Base-by-base conservation (phyloP, 768 basidiomycete species). In the Suillus variegatus region DNA sequence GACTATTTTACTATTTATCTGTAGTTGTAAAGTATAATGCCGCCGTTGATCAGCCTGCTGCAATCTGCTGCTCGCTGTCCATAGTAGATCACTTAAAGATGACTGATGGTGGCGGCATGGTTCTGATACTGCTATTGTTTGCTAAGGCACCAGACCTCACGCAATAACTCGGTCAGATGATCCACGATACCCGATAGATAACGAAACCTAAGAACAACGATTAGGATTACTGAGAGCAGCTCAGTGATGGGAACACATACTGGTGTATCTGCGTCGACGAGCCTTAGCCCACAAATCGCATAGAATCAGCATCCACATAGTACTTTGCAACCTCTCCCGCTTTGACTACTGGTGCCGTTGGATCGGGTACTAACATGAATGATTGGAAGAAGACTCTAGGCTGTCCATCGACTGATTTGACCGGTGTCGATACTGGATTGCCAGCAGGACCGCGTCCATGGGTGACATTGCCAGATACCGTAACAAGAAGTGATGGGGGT, bases 371-470 rank as follows among this genome's bases (percentile, higher is more conserved):
- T 43, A 95, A 87, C 81, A 95, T 86, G 72, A 95, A 95, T 7
- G 92, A 91, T 76, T 95, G 93, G 20, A 90, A 89, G 77, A 95
- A 95, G 60, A 94, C 91, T 46, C 93, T 86, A 9, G 93, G 89
- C 46, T 93, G 91, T 13, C 87, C 91, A 63, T 94, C 93, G 20
- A 88, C 79, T 22, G 82, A 84, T 71, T 84, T 83, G 44, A 76
- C 61, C 41, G 75, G 75, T 16, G 84, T 81, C 1, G 83, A 81
- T 51, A 80, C 75, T 14, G 86, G 88, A 73, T 91, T 91, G 32
- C 84, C 85, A 25, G 80, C 73, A 41, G 86, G 82, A 13, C 84
- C 86, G 61, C 78, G 82, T 32, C 91, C 91, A 67, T 93, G 89
- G 3, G 82, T 85, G 44, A 95, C 93, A 66, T 81, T 90, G 22